Evolutionary conservation across 148 eudicot species (phyloP).

Genomic region (Beta vulgaris): DNA sequence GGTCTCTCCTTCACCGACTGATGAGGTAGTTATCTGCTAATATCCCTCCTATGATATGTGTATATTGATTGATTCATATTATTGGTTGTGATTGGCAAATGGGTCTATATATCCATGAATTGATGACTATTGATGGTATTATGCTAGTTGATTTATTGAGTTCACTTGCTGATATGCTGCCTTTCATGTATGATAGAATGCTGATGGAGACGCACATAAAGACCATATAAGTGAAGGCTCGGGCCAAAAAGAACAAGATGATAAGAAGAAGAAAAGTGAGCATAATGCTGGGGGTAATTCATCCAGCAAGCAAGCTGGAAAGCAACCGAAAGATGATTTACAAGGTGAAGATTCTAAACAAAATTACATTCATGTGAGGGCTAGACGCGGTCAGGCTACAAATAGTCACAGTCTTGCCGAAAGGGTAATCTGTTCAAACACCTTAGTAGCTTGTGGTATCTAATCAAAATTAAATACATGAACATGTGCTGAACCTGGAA

Average conservation of each 20-base stretch:
- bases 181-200: conserved; percentile 40
- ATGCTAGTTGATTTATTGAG: conserved; percentile 8
- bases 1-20: conserved; percentile 44
- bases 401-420: conserved; percentile 98
- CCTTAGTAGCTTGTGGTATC: conserved; percentile 9
- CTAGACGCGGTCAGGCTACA: conserved; percentile 93
- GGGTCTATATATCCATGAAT: too few relatives aligned
- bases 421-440: conserved; percentile 52
- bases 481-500: conserved; percentile 19
- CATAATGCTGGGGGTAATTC: conserved; percentile 34
- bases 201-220: conserved; percentile 43
- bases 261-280: conserved; percentile 51
- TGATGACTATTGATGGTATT: not conserved
- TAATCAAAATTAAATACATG: not conserved
- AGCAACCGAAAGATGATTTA: conserved; percentile 58
- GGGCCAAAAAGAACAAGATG: conserved; percentile 52
- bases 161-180: conserved; percentile 16
- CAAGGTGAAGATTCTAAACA: conserved; percentile 60
- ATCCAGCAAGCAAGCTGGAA: conserved; percentile 50
- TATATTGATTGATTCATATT: not conserved
- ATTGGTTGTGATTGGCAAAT: not conserved
- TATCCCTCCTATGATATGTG: not conserved
- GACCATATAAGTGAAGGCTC: conserved; percentile 49
- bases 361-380: conserved; percentile 88
- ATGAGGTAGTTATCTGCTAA: conserved; percentile 41